These are phyloP conservation scores for Periconia digitata DNA, from an alignment of 2,329 filamentous ascomycete genomes.

Conservation along the genomic window DNA sequence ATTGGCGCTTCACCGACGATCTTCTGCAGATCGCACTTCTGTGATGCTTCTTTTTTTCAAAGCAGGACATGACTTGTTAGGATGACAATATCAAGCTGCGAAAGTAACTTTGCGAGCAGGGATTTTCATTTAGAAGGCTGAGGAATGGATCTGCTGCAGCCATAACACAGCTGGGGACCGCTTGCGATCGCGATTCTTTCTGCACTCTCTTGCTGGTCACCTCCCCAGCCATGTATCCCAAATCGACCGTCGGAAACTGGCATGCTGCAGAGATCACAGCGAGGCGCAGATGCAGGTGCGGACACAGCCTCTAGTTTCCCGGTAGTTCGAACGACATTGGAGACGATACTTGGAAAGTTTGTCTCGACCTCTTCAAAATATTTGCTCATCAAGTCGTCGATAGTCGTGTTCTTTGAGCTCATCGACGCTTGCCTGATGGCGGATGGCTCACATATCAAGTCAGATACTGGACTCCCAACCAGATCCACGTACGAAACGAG, in stretches of 20 bases:
- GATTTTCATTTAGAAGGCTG: not conserved
- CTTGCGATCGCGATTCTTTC: constrained; percentile 23
- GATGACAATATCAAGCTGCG: too few species aligned
- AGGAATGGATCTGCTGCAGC: constrained; percentile 64
- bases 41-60: too few species aligned
- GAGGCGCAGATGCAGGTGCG: constrained; percentile 18
- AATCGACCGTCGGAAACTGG: constrained; percentile 65
- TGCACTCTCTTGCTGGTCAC: constrained; percentile 54
- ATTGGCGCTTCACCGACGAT: too few species aligned
- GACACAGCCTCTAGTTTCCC: constrained; percentile 68
- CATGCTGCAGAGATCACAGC: constrained; percentile 70
- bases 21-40: too few species aligned
- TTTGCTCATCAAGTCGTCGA: constrained; percentile 84
- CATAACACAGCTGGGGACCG: constrained; percentile 63
- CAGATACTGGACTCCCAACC: constrained; percentile 53
- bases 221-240: constrained; percentile 61
- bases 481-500: constrained; percentile 66
- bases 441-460: constrained; percentile 36
- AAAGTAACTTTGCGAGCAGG: not conserved
- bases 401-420: constrained; percentile 77
- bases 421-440: constrained; percentile 43
- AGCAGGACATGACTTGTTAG: too few species aligned
- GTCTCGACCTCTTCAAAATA: constrained; percentile 87
- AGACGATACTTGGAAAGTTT: constrained; percentile 86
- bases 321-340: constrained; percentile 93